Evolutionary conservation across 176 grass and related monocot species (phyloP).

Genomic region (Juncus inflexus): DNA sequence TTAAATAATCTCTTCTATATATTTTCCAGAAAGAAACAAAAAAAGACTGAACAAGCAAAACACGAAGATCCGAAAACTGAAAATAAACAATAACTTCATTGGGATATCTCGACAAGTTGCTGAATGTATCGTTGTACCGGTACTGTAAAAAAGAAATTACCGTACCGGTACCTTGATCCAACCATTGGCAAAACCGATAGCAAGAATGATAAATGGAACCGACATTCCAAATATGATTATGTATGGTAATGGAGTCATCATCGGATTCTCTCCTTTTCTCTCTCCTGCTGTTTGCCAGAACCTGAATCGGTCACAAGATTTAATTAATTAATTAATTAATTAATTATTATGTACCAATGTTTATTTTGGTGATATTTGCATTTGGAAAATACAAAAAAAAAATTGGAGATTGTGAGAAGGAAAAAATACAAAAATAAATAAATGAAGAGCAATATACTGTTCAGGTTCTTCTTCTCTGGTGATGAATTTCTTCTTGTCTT

Average conservation of each 20-base stretch:
- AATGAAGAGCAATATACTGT: constrained; percentile 37
- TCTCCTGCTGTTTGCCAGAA: constrained; percentile 89
- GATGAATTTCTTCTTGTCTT: constrained; percentile 92
- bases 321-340: no score
- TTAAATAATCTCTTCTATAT: no score
- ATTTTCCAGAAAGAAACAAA: no score
- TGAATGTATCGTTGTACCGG: no score
- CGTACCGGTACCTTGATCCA: constrained; percentile 69
- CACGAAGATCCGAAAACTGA: no score
- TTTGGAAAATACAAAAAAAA: no score
- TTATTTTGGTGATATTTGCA: not conserved
- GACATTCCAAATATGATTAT: constrained; percentile 97
- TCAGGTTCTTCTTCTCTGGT: constrained; percentile 89
- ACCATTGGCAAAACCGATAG: constrained; percentile 87
- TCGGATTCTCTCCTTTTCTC: constrained; percentile 91
- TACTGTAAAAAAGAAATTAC: no score
- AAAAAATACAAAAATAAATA: not conserved
- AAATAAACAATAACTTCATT: no score
- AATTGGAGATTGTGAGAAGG: not conserved
- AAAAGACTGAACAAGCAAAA: no score
- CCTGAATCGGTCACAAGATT: constrained; percentile 34
- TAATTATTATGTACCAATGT: not conserved
- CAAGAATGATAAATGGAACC: constrained; percentile 86
- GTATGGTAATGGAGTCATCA: constrained; percentile 81
- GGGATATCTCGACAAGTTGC: no score